Percentiles rank a stretch among this genome's conserved stretches.
These are phyloP conservation scores for Trichoderma virens DNA, from an alignment of 495 filamentous ascomycete genomes.

Conservation along the genomic window DNA sequence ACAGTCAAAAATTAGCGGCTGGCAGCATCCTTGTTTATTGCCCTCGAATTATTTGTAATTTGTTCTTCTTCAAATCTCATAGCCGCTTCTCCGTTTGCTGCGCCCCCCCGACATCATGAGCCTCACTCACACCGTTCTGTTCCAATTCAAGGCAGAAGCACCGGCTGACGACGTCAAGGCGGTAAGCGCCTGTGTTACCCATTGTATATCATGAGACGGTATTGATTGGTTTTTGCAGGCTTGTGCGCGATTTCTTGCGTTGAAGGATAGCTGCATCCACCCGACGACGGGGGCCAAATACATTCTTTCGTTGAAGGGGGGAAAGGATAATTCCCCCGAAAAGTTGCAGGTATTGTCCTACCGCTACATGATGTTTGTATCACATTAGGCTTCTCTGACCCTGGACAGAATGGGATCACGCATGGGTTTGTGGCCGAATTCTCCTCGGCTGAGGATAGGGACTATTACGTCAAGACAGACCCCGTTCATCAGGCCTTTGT, in stretches of 20 bases:
- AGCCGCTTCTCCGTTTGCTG: no score
- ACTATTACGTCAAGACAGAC: slow-evolving; percentile 48
- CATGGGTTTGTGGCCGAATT: slow-evolving; percentile 61
- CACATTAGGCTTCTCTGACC: neutral
- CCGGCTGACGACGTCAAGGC: slow-evolving; percentile 34
- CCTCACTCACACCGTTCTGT: slow-evolving; percentile 55
- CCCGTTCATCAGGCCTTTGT: slow-evolving; percentile 41
- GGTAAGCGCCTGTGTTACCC: slow-evolving; percentile 37
- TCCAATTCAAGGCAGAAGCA: slow-evolving; percentile 48
- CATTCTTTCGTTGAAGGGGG: slow-evolving; percentile 50
- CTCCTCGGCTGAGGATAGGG: slow-evolving; percentile 43
- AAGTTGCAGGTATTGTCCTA: slow-evolving; percentile 47
- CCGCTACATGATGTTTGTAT: neutral
- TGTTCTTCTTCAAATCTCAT: no score
- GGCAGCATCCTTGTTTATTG: no score
- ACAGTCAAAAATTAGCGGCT: no score
- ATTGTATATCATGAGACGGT: neutral
- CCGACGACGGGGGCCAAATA: slow-evolving; percentile 45
- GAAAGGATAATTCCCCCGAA: slow-evolving; percentile 57
- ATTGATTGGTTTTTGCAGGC: slow-evolving; percentile 16
- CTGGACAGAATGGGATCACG: slow-evolving; percentile 38
- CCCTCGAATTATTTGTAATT: no score
- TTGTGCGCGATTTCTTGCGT: slow-evolving; percentile 21
- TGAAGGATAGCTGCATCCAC: slow-evolving; percentile 42
- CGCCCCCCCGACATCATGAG: slow-evolving; percentile 32